These are phyloP conservation scores for Wallemia hederae DNA, from an alignment of 1,284 basidiomycete species.

Conservation along the genomic window DNA sequence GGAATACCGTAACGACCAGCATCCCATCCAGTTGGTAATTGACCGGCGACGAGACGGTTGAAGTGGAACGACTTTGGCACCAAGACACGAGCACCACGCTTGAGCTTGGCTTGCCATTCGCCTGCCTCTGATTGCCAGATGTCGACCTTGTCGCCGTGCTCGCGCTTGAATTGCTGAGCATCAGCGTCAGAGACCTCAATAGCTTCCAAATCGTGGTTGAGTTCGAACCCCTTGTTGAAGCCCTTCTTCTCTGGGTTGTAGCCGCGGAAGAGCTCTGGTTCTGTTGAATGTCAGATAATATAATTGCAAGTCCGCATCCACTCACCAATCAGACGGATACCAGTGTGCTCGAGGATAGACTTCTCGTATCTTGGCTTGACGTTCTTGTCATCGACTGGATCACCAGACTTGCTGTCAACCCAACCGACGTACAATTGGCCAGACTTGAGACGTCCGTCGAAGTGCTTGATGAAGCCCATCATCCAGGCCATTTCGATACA, in stretches of 20 bases:
- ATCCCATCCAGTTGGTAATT: constrained; percentile 89
- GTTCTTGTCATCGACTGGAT: constrained; percentile 97
- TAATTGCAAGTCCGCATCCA: constrained; percentile 2
- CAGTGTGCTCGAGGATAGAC: constrained; percentile 71
- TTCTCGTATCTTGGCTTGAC: constrained; percentile 79
- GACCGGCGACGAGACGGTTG: constrained; percentile 76
- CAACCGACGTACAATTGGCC: constrained; percentile 82
- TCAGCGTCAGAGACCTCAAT: constrained; percentile 75
- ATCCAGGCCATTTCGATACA: constrained; percentile 99
- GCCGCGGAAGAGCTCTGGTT: constrained; percentile 86
- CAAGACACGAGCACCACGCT: constrained; percentile 80
- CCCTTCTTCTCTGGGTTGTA: constrained; percentile 93
- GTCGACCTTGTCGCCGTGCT: constrained; percentile 90
- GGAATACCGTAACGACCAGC: constrained; percentile 90
- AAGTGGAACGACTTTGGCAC: constrained; percentile 90
- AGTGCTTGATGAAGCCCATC: constrained; percentile 95
- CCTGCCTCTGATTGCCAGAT: constrained; percentile 68
- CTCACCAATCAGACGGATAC: constrained; percentile 75
- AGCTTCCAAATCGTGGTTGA: constrained; percentile 85
- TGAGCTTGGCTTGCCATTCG: constrained; percentile 92
- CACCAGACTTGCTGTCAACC: constrained; percentile 80
- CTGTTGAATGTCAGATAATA: constrained; percentile 21
- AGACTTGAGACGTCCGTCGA: constrained; percentile 80
- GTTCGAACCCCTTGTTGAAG: constrained; percentile 88
- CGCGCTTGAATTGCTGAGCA: constrained; percentile 78